phyloP scores from a whole-genome alignment of 2,329 filamentous ascomycete species.

The Calonectria hongkongensis region DNA sequence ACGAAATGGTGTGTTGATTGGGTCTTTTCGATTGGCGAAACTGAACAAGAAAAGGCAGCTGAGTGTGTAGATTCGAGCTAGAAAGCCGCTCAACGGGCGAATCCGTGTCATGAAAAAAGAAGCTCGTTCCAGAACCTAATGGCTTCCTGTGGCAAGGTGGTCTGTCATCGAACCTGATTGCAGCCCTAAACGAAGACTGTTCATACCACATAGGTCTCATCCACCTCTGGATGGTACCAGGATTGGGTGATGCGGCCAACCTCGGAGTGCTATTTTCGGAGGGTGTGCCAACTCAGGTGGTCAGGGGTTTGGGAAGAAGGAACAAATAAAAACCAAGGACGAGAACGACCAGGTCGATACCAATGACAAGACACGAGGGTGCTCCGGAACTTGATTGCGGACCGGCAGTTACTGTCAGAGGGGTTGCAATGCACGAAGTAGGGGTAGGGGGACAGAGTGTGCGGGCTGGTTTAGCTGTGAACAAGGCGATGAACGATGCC shows the following conservation, averaged over 20 bases:
- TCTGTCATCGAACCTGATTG: slow-evolving; percentile 17
- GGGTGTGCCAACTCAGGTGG: slow-evolving; percentile 49
- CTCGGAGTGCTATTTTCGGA: slow-evolving; percentile 52
- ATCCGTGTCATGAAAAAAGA: background rate
- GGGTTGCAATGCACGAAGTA: slow-evolving; percentile 17
- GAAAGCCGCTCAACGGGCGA: background rate
- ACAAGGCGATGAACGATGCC: slow-evolving; percentile 4
- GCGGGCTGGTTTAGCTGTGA: background rate
- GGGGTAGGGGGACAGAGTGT: background rate
- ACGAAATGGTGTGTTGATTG: slow-evolving; percentile 4
- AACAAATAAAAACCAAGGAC: slow-evolving; percentile 20
- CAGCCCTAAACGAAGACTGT: slow-evolving; percentile 16
- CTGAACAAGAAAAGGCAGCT: background rate
- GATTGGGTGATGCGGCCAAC: slow-evolving; percentile 50
- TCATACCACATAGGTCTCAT: slow-evolving; percentile 42
- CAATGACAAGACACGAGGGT: slow-evolving; percentile 13
- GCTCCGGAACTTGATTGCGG: slow-evolving; percentile 19
- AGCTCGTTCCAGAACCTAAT: background rate
- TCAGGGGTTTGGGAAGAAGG: slow-evolving; percentile 37
- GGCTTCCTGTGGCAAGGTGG: background rate
- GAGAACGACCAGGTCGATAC: slow-evolving; percentile 1
- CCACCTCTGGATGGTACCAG: slow-evolving; percentile 38
- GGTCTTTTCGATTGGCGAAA: background rate
- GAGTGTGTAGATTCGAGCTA: background rate
- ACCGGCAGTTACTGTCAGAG: slow-evolving; percentile 25